A percentile compares a stretch with the other conserved stretches of the same genome.
phyloP scores from a whole-genome alignment of 805 yeast species.

The Danielozyma ontarioensis region DNA sequence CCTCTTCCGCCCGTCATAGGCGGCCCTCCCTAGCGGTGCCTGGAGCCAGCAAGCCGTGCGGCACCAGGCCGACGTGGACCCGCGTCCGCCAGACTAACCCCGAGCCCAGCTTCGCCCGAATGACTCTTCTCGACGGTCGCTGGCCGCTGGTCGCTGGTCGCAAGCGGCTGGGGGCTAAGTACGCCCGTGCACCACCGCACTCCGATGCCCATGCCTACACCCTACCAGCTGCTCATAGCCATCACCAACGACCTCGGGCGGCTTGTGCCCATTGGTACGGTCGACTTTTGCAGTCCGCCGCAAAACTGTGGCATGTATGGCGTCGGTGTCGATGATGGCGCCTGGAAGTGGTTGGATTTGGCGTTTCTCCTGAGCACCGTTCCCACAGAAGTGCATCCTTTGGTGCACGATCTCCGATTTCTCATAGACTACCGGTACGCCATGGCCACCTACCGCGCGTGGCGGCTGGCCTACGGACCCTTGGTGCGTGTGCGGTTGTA shows the following conservation, averaged over 20 bases:
- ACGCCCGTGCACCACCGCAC: no score
- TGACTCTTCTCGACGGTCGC: no score
- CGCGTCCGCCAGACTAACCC: no score
- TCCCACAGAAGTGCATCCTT: constrained; percentile 9
- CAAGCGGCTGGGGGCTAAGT: no score
- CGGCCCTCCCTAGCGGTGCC: no score
- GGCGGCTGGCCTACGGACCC: constrained; percentile 6
- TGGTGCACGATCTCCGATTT: constrained; percentile 37
- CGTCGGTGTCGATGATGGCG: constrained; percentile 23
- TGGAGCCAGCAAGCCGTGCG: no score
- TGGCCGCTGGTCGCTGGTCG: no score
- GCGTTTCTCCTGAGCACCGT: constrained; percentile 22
- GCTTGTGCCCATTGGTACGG: constrained; percentile 45
- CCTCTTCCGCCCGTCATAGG: no score
- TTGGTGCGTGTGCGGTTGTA: constrained; percentile 32
- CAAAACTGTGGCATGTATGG: constrained; percentile 30
- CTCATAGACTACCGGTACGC: constrained; percentile 36
- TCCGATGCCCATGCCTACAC: no score
- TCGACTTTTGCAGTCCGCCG: constrained; percentile 43
- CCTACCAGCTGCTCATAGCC: no score
- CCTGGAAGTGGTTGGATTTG: constrained; percentile 56
- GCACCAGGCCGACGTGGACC: no score
- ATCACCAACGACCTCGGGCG: constrained; percentile 36
- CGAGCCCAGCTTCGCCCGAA: no score
- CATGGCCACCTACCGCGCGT: constrained; percentile 40